Evolutionary conservation across 1,284 basidiomycete genomes (phyloP).

Genomic region (Cutaneotrichosporon cyanovorans): DNA sequence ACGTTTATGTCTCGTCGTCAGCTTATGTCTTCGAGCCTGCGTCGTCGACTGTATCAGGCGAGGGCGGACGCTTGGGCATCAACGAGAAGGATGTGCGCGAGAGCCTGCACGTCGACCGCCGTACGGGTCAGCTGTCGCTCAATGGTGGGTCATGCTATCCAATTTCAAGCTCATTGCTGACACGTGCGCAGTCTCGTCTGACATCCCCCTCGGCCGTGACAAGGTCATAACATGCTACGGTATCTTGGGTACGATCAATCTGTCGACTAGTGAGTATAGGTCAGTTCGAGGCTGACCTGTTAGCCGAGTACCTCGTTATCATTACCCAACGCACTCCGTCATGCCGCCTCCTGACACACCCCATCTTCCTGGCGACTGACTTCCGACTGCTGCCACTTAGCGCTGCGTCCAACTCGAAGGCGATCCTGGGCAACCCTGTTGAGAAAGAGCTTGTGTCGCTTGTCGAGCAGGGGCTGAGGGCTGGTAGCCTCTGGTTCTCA

Average conservation of each 20-base stretch:
- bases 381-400: conserved; percentile 82
- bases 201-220: conserved; percentile 44
- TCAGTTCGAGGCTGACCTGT: background rate
- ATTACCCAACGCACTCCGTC: conserved; percentile 75
- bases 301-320: conserved; percentile 88
- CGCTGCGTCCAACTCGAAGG: conserved; percentile 57
- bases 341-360: conserved; percentile 71
- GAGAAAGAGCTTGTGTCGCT: conserved; percentile 82
- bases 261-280: conserved; percentile 64
- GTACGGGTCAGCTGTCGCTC: conserved; percentile 41
- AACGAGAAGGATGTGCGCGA: conserved; percentile 43
- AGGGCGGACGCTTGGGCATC: conserved; percentile 12
- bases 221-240: conserved; percentile 59
- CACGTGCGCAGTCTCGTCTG: conserved; percentile 24
- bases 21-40: conserved; percentile 45
- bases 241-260: conserved; percentile 74
- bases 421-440: conserved; percentile 60
- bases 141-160: conserved; percentile 37
- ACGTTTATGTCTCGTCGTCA: conserved; percentile 44
- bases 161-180: background rate
- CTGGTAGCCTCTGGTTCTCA: conserved; percentile 79
- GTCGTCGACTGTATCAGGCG: conserved; percentile 16
- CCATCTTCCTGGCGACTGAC: conserved; percentile 82
- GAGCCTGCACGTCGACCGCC: conserved; percentile 45
- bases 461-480: conserved; percentile 73